These are phyloP conservation scores for Mortierella sp. DNA, from an alignment of 371 early-diverging fungal species.

Conservation along the genomic window DNA sequence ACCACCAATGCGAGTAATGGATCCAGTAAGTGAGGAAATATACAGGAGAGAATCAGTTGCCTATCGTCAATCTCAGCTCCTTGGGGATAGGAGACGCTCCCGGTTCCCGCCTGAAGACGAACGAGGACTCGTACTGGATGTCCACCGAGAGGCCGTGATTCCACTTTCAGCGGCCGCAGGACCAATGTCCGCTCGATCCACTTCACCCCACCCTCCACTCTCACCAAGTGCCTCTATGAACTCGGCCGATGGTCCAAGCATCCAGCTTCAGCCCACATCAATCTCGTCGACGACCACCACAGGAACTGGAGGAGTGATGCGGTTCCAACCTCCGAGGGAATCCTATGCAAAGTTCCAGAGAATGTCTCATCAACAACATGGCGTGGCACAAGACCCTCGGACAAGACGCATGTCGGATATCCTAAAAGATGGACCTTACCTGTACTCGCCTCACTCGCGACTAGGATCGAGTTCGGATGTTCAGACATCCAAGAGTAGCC, in stretches of 20 bases:
- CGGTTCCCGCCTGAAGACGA: conserved; percentile 20
- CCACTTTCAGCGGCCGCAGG: conserved; percentile 31
- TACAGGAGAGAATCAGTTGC: conserved; percentile 7
- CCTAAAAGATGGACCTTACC: conserved; percentile 44
- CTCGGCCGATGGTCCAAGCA: conserved; percentile 24
- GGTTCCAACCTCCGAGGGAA: conserved; percentile 26
- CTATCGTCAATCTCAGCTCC: conserved; percentile 24
- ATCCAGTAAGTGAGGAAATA: conserved; percentile 5
- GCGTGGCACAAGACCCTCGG: conserved; percentile 18
- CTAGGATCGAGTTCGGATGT: too few species aligned
- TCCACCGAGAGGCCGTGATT: conserved; percentile 22
- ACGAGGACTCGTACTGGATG: conserved; percentile 8
- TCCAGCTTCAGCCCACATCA: conserved; percentile 39
- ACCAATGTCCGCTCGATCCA: conserved; percentile 34
- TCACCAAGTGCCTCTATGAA: conserved; percentile 27
- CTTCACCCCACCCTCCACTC: conserved; percentile 24
- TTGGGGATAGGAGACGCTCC: conserved; percentile 12
- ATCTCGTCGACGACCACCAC: too few species aligned
- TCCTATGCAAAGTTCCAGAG: conserved; percentile 41
- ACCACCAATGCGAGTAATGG: background rate
- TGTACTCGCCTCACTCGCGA: conserved; percentile 19
- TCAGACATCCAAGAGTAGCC: background rate
- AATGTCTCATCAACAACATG: conserved; percentile 44
- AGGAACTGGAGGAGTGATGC: too few species aligned
- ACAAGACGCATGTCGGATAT: conserved; percentile 52